Evolutionary conservation across 441 rosid genomes (phyloP).

Genomic region (Euphorbia celastroides): DNA sequence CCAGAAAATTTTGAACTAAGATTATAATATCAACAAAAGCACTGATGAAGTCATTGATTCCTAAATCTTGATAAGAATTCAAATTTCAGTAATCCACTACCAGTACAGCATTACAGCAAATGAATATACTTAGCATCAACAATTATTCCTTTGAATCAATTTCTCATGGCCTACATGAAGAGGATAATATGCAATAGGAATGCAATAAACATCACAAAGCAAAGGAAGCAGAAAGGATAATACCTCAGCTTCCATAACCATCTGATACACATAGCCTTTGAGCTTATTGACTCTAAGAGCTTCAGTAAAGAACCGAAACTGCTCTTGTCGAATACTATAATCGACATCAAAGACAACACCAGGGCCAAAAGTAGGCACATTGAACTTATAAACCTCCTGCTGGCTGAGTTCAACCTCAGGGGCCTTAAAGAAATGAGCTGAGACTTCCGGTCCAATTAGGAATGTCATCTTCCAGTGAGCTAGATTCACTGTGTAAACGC

Average conservation of each 20-base stretch:
- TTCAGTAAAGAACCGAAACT: constrained; percentile 95
- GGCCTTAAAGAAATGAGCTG: constrained; percentile 97
- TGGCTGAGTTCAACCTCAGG: constrained; percentile 87
- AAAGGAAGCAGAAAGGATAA: background rate
- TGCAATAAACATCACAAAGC: background rate
- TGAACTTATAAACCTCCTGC: constrained; percentile 98
- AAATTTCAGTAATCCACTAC: background rate
- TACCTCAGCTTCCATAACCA: constrained; percentile 94
- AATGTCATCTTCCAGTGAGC: constrained; percentile 80
- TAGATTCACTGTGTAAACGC: constrained; percentile 80
- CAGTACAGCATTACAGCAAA: background rate
- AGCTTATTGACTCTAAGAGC: constrained; percentile 78
- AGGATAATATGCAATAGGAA: no score
- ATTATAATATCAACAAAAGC: no score
- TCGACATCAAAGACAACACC: constrained; percentile 98
- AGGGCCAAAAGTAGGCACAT: constrained; percentile 97
- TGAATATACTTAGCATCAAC: background rate
- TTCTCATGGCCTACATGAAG: no score
- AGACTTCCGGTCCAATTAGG: constrained; percentile 94
- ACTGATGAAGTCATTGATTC: no score
- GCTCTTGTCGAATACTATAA: constrained; percentile 88
- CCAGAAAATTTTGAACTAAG: background rate
- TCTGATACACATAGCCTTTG: constrained; percentile 95
- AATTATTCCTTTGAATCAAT: no score
- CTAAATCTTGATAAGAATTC: background rate